Percentiles rank a stretch among this genome's conserved stretches.
phyloP scores from a whole-genome alignment of 1,139 yeast genomes.

The Blastobotrys ciferrii region DNA sequence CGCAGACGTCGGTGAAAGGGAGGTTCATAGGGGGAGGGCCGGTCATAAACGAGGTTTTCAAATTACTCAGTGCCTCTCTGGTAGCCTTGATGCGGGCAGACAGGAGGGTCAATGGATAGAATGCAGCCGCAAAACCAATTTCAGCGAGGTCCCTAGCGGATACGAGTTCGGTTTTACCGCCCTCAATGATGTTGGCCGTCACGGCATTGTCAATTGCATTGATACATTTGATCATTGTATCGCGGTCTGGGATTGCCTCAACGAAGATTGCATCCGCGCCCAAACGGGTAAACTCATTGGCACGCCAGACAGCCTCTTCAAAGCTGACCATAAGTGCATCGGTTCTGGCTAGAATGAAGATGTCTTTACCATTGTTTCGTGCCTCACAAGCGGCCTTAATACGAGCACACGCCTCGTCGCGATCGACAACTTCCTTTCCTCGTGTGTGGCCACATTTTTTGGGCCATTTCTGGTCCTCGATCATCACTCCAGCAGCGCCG shows the following conservation, averaged over 20 bases:
- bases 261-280: constrained; percentile 21
- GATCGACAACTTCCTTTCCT: constrained; percentile 20
- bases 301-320: constrained; percentile 19
- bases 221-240: constrained; percentile 16
- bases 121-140: constrained; percentile 19
- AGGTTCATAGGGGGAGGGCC: constrained; percentile 19
- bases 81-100: constrained; percentile 20
- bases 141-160: constrained; percentile 18
- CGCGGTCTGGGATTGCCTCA: constrained; percentile 20
- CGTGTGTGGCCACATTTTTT: constrained; percentile 22
- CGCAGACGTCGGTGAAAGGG: constrained; percentile 20
- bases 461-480: constrained; percentile 22
- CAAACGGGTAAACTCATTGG: constrained; percentile 16
- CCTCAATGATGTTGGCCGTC: constrained; percentile 21
- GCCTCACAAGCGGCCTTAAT: constrained; percentile 20
- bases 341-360: constrained; percentile 21
- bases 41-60: constrained; percentile 14
- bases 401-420: constrained; percentile 19
- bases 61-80: constrained; percentile 15
- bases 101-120: constrained; percentile 19
- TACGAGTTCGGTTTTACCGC: constrained; percentile 21
- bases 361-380: constrained; percentile 17
- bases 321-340: constrained; percentile 18
- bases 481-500: constrained; percentile 21
- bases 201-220: constrained; percentile 17